Percentiles rank a stretch among this genome's conserved stretches.
Evolutionary conservation across 257 asterid genomes (phyloP).

Genomic region (Paraleonurus japonicus): DNA sequence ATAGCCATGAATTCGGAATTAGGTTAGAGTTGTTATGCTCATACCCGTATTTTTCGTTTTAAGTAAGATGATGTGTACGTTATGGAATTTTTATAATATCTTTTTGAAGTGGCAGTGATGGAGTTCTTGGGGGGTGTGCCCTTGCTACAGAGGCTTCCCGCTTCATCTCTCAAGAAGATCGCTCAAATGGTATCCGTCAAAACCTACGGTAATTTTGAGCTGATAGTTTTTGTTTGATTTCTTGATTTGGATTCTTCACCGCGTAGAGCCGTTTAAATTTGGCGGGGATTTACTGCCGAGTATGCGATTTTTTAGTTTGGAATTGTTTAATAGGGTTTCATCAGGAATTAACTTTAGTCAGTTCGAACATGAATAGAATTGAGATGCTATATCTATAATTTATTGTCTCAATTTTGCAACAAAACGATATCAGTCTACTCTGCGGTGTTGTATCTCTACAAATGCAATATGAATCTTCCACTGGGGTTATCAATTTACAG

Average conservation of each 20-base stretch:
- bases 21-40: constrained; percentile 17
- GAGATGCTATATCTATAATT: not conserved
- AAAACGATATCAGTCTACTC: not conserved
- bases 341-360: not conserved
- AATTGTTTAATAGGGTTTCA: not conserved
- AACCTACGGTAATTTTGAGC: constrained; percentile 46
- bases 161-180: constrained; percentile 69
- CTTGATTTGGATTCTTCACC: not conserved
- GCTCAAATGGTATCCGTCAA: constrained; percentile 65
- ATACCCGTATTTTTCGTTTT: not conserved
- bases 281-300: constrained; percentile 1
- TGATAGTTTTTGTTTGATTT: not conserved
- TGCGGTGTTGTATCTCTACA: not conserved
- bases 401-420: not conserved
- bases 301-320: not conserved
- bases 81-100: not conserved
- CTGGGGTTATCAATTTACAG: not conserved
- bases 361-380: not conserved
- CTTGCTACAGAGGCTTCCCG: constrained; percentile 83
- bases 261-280: not conserved
- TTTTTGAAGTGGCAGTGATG: constrained; percentile 48
- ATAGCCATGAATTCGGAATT: constrained; percentile 29
- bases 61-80: not conserved
- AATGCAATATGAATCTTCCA: not conserved
- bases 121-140: constrained; percentile 92